Percentiles rank a stretch among this genome's conserved stretches.
These are phyloP conservation scores for Wickerhamiella hasegawae DNA, from an alignment of 805 yeast genomes.

Conservation along the genomic window DNA sequence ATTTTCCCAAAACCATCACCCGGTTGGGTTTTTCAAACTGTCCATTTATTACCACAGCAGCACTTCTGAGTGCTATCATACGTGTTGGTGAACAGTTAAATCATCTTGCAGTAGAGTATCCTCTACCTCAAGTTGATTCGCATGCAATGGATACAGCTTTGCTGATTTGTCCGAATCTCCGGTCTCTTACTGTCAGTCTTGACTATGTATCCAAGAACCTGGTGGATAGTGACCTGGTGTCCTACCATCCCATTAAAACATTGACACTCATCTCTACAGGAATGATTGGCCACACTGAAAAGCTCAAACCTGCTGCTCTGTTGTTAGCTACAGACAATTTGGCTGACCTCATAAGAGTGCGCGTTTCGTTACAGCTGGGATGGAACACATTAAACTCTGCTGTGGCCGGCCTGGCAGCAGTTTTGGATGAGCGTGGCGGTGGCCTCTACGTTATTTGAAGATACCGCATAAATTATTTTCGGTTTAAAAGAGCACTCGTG, in stretches of 20 bases:
- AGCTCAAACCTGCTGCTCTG: conserved; percentile 76
- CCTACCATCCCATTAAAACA: conserved; percentile 35
- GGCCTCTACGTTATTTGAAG: conserved; percentile 22
- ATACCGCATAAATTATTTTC: too few species aligned
- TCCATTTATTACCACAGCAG: conserved; percentile 52
- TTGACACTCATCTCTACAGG: conserved; percentile 75
- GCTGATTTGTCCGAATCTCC: conserved; percentile 58
- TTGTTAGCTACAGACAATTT: conserved; percentile 74
- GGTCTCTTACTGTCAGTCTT: conserved; percentile 49
- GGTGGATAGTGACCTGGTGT: conserved; percentile 23
- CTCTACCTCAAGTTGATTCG: conserved; percentile 65
- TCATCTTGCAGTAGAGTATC: conserved; percentile 57
- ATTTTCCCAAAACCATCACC: conserved; percentile 58
- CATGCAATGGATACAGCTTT: conserved; percentile 62
- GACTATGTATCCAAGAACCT: conserved; percentile 49
- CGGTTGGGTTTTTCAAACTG: conserved; percentile 74
- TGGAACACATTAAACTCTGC: conserved; percentile 49
- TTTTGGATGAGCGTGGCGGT: conserved; percentile 60
- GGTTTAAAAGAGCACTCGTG: not conserved
- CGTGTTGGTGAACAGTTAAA: conserved; percentile 52
- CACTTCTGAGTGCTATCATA: conserved; percentile 44
- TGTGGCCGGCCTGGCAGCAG: conserved; percentile 46
- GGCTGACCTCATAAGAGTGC: conserved; percentile 46
- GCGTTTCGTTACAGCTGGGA: conserved; percentile 63
- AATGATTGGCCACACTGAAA: conserved; percentile 59